Evolutionary conservation across 176 grass and related monocot genomes (phyloP), one percentile per base, ranked within the genome.

Genomic region (Zizania latifolia): DNA sequence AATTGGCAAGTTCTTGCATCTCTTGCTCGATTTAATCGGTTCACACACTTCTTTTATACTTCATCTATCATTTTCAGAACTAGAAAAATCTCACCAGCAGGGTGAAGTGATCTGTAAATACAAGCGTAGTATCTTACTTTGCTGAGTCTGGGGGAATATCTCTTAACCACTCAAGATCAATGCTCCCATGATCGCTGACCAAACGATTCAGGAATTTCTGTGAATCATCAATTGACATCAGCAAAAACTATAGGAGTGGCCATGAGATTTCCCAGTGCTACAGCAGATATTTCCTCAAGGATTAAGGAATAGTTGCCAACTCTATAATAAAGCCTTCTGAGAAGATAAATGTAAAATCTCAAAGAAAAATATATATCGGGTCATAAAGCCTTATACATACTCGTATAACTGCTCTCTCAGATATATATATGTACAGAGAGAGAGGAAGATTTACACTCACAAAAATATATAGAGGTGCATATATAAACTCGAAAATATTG

Each of bases 131-230:
- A 61, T 86, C 91, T 88, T 94, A 99, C 95, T 90, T 99, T 64
- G 87, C 89, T 84, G 86, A 79, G 37, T 88, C 84, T 70, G 85
- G 86, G 32, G 87, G 82, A 31, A 87, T 46, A 46, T 92, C 72
- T 76, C 92, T 88, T 76, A 99, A 59, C 95, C 95, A 99, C 68
- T 99, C 95, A 72, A 99, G 95, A 84, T 99, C 89, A 75, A 99
- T 88, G 72, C 89, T 92, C 58, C 91, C 95, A 74, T 99, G 95
- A 81, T 99, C 91, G 76, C 59, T 90, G 22, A 92, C 85, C 74
- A 99, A 81, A 66, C 95, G 89, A 82, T 94, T 86, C 56, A 99
- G 83, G 69, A 99, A 92, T 64, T 72, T 77, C 92, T 94, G 87
- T 68, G 70, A 59, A 78, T 85, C 31, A 81, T 56, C 69, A 82